phyloP scores from a whole-genome alignment of 148 eudicot genomes.

The Rhododendron kiyosumense region DNA sequence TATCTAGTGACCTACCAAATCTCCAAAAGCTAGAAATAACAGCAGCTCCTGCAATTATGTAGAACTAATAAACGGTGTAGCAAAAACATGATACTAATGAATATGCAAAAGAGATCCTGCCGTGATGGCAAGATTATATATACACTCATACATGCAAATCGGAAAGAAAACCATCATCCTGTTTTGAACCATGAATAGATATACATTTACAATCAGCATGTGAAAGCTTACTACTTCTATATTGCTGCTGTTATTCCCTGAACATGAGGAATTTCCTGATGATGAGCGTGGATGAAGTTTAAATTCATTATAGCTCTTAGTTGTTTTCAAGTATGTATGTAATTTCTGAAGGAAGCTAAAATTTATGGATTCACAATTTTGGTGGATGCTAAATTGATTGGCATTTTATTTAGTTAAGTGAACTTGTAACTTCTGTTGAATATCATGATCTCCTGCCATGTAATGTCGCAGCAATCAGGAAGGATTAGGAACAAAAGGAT shows the following conservation, averaged over 20 bases:
- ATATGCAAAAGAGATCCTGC: not conserved
- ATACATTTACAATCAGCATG: not conserved
- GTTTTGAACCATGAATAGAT: not conserved
- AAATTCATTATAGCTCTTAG: not conserved
- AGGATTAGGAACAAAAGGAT: not conserved
- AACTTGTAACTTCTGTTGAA: not conserved
- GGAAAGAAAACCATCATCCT: not conserved
- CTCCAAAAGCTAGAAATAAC: conserved; percentile 26
- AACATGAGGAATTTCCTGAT: not conserved
- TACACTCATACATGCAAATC: not conserved
- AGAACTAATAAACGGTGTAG: not conserved
- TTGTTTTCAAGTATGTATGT: not conserved
- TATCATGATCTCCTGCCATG: not conserved
- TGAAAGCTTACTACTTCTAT: not conserved
- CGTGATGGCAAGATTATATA: not conserved
- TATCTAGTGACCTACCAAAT: conserved; percentile 28
- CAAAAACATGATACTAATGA: not conserved
- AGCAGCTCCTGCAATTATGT: conserved; percentile 32
- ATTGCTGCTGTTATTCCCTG: not conserved
- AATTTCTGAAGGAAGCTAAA: not conserved
- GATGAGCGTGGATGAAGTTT: not conserved
- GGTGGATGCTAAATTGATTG: not conserved
- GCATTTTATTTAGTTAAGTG: not conserved
- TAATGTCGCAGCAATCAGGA: not conserved
- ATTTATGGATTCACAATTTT: not conserved